These are phyloP conservation scores for Lactarius sanguifluus DNA, from an alignment of 768 basidiomycete species.

Conservation along the genomic window DNA sequence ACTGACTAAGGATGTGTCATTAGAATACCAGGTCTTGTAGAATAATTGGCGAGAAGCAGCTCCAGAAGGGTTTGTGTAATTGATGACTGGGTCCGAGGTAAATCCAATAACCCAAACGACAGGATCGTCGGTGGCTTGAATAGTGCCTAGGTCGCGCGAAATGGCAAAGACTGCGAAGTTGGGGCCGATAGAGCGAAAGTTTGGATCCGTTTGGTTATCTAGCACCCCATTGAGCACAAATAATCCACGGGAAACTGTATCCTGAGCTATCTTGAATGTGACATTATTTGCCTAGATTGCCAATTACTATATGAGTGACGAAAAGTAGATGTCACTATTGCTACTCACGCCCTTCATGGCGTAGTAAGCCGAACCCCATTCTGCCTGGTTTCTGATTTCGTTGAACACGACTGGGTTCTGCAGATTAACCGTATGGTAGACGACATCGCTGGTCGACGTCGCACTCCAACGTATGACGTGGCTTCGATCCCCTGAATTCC, in stretches of 20 bases:
- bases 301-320: neutral
- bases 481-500: too few relatives aligned
- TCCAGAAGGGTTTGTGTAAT: neutral
- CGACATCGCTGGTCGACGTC: too few relatives aligned
- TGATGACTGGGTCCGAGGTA: neutral
- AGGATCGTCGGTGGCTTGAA: neutral
- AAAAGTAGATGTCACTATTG: neutral
- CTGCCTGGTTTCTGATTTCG: neutral
- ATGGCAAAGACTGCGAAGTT: neutral
- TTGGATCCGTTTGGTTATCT: neutral
- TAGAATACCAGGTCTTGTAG: neutral
- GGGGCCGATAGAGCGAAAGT: neutral
- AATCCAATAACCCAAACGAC: neutral
- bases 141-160: neutral
- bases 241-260: neutral
- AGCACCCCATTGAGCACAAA: neutral
- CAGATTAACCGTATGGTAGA: neutral
- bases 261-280: neutral
- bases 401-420: neutral
- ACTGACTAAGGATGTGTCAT: neutral
- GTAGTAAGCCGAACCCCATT: neutral
- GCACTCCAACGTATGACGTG: too few relatives aligned
- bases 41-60: neutral
- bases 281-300: neutral
- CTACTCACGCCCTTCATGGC: neutral